Conservation (phyloP, 805 yeast species). For the Suhomyces faveliae region DNA sequence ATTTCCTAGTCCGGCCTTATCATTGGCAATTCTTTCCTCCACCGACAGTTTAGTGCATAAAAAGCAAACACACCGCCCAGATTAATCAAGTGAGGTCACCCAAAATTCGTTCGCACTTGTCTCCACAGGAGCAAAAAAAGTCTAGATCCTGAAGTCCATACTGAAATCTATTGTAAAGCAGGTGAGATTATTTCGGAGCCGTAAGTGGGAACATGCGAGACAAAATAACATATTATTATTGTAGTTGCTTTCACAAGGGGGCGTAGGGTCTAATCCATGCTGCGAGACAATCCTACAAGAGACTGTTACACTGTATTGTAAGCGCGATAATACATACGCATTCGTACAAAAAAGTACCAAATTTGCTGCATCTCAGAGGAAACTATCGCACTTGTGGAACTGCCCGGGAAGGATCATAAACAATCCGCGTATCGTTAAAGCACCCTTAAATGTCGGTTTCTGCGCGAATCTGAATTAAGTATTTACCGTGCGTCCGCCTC, state of each 20-base stretch:
- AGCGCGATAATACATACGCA: neutral
- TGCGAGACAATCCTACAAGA: too few species aligned
- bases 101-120: neutral
- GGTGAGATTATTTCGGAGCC: neutral
- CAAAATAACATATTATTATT: too few species aligned
- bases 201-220: neutral
- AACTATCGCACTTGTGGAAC: neutral
- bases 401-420: neutral
- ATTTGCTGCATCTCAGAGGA: neutral
- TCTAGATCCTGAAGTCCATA: neutral
- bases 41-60: neutral
- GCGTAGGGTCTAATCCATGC: too few species aligned
- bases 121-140: neutral
- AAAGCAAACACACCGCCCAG: neutral
- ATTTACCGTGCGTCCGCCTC: neutral
- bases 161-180: neutral
- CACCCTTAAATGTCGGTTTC: neutral
- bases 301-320: neutral
- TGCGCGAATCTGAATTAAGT: neutral
- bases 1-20: too few species aligned
- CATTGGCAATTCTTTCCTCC: neutral
- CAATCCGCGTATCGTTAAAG: neutral
- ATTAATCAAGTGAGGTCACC: neutral
- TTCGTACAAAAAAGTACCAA: neutral
- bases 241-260: neutral